Conservation (phyloP, 306 rosid genomes). For the Canavalia gladiata region DNA sequence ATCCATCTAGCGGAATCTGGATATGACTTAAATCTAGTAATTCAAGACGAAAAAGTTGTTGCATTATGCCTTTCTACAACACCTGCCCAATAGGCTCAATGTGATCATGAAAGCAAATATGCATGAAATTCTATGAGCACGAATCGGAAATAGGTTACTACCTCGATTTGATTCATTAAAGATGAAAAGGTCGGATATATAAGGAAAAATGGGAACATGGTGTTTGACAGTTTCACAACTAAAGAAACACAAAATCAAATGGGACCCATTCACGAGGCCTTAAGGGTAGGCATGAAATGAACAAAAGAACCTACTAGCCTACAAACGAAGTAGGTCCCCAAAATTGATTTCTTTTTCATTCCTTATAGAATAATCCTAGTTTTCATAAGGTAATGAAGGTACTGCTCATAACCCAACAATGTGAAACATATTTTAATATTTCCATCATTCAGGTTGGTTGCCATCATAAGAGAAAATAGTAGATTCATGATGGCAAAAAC, state of each 20-base stretch:
- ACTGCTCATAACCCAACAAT: slow-evolving; percentile 47
- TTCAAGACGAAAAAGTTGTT: background rate
- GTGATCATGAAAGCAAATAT: background rate
- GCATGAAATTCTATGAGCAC: background rate
- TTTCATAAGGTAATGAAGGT: slow-evolving; percentile 40
- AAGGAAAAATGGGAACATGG: slow-evolving; percentile 29
- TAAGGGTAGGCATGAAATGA: slow-evolving; percentile 43
- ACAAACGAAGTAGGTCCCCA: slow-evolving; percentile 28
- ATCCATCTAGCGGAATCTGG: background rate
- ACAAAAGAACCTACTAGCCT: slow-evolving; percentile 43
- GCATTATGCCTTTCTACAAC: slow-evolving; percentile 3
- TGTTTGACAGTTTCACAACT: slow-evolving; percentile 18
- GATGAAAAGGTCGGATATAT: slow-evolving; percentile 36
- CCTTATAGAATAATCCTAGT: slow-evolving; percentile 36
- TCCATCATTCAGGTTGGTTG: slow-evolving; percentile 47
- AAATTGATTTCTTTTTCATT: background rate
- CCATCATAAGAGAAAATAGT: slow-evolving; percentile 45
- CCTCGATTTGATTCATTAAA: slow-evolving; percentile 28
- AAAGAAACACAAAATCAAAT: slow-evolving; percentile 44
- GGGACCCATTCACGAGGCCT: slow-evolving; percentile 24
- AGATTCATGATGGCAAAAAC: slow-evolving; percentile 44
- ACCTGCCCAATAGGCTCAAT: background rate
- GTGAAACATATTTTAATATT: slow-evolving; percentile 34
- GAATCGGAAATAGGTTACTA: background rate
- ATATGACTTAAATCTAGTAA: background rate